Base-by-base conservation (phyloP, 179 eudicot species). In the Beta corolliflora region DNA sequence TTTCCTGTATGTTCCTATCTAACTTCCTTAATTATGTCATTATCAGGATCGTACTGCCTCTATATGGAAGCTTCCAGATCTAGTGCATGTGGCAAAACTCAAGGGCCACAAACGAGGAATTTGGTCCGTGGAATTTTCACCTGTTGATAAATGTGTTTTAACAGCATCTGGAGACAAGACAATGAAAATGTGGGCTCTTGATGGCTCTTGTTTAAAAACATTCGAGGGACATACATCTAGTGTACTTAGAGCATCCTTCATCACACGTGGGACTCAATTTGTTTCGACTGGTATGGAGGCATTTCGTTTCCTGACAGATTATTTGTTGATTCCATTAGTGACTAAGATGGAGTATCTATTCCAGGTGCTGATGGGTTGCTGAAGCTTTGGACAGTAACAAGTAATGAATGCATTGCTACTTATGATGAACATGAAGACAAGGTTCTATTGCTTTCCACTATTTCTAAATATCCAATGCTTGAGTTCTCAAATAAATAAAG, bases 141-240 rank as follows among this genome's bases (percentile, higher is more conserved):
- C 98, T 11, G 94, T 96, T 83, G 99, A 94, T 85, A 91, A 86
- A 67, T 94, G 98, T 91, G 94, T 96, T 79, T 79, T 96, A 75
- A 96, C 99, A 71, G 97, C 98, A 29, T 96, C 99, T 46, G 98
- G 92, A 84, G 99, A 96, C 83, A 94, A 94, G 85, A 94, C 98
- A 12, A 89, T 96, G 81, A 96, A 92, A 86, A 87, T 96, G 86
- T 96, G 99, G 99, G 87, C 92, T 85, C 88, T 94, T 83, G 96
- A 94, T 88, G 97, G 98, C 79, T 91, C 99, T 15, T 96, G 99
- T 83, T 80, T 96, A 77, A 91, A 89, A 83, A 94, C 99, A 83
- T 96, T 96, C 84, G 99, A 96, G 83, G 99, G 98, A 79, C 99
- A 96, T 80, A 93, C 97, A 77, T 89, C 99, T 73, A 91, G 93